Base-by-base conservation (phyloP, 2,329 filamentous ascomycete species). In the Nigrospora oryzae region DNA sequence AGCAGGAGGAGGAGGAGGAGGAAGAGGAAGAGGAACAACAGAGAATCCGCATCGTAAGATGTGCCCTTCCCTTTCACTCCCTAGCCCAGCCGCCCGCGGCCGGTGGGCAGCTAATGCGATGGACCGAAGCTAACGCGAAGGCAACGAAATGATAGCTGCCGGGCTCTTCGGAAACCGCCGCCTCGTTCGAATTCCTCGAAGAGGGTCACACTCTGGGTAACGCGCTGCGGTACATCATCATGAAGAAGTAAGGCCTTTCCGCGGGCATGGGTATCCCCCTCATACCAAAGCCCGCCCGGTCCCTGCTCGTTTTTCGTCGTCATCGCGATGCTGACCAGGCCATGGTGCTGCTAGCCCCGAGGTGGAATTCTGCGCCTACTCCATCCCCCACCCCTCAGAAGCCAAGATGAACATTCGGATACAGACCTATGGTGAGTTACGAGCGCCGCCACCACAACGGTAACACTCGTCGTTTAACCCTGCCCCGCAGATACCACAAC, bases 301-400 rank as follows among this genome's bases (percentile, higher is more conserved):
- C 23, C 23, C 23, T 7, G 23, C 23, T 28, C 23, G 7, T 28
- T 10, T 10, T 10, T 28, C 10, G 5, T 28, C 2, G 23, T 10
- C 5, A 7, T 28, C 5, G 23, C 23, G n/a, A 38, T 42, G 38
- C 35, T 54, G 36, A 54, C 51, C 43, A 33, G 23, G 23, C 7
- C 23, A 28, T 28, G 23, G 23, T 6, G 23, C 23, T 28, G 23
- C 10, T 52, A 97, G 91, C 64, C 91, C 93, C 30, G 82, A 93
- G 51, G 93, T 98, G 48, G 93, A 98, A 64, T 96, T 98, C 68
- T 97, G 93, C 67, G 93, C 91, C 49, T 98, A 98, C 66, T 88
- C 91, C 8, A 97, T 98, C 49, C 93, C 93, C 30, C 93, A 98
- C 67, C 93, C 93, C 42, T 95, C 90, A 35, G 93, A 98, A 67